A percentile compares a stretch with the other conserved stretches of the same genome.
Conservation (phyloP, 352 stramenopile genomes). For the Pythium sukuiense region DNA sequence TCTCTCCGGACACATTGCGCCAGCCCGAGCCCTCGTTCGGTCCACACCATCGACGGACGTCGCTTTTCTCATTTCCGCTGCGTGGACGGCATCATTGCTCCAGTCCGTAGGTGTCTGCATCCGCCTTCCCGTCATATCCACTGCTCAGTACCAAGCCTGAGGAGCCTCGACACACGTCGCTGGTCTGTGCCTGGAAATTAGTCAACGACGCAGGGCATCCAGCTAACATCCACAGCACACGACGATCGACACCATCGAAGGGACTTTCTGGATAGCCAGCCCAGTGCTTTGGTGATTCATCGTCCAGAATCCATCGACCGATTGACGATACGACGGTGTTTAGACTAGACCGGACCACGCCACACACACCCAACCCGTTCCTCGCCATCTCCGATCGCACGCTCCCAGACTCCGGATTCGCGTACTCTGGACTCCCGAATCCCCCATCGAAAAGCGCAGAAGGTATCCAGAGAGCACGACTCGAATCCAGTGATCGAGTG, state of each 20-base stretch:
- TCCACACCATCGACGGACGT: background rate
- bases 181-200: background rate
- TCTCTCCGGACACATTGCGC: constrained; percentile 3
- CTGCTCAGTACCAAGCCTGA: too few relatives aligned
- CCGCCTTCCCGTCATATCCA: too few relatives aligned
- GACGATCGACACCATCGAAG: background rate
- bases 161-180: background rate
- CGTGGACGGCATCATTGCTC: background rate
- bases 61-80: background rate
- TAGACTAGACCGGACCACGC: background rate
- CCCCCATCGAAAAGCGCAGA: background rate
- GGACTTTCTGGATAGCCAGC: background rate
- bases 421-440: background rate
- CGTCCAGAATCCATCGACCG: constrained; percentile 4
- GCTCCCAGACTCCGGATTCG: constrained; percentile 2
- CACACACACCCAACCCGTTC: background rate
- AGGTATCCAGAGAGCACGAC: background rate
- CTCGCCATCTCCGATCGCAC: background rate
- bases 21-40: background rate
- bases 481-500: background rate
- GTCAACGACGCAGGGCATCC: background rate
- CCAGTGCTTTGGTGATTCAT: background rate
- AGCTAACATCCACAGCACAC: background rate
- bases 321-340: background rate
- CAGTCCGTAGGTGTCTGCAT: background rate